Evolutionary conservation across 225 moss, liverwort and hornwort species (phyloP).

Genomic region (Sphagnum contortum): DNA sequence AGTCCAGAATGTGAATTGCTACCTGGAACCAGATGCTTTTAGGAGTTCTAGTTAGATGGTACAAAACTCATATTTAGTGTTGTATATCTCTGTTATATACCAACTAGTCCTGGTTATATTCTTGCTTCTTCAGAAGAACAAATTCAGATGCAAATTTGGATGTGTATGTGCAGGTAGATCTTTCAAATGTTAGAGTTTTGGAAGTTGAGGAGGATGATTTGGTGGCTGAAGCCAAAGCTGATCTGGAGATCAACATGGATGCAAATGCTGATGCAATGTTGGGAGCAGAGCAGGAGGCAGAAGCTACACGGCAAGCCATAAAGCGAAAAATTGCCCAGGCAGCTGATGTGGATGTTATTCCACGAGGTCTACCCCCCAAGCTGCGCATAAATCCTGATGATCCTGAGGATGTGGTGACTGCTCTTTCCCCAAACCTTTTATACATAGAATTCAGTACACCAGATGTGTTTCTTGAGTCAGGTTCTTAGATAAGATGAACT

Average conservation of each 20-base stretch:
- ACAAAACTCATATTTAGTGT: background rate
- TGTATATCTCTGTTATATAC: constrained; percentile 1
- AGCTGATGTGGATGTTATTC: constrained; percentile 56
- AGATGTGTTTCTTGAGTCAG: no score
- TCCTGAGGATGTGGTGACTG: constrained; percentile 74
- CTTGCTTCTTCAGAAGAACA: no score
- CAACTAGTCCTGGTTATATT: background rate
- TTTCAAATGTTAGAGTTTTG: constrained; percentile 61
- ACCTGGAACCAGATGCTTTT: no score
- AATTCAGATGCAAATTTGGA: no score
- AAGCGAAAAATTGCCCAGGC: constrained; percentile 75
- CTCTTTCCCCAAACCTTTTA: background rate
- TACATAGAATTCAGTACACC: background rate
- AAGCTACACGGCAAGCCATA: constrained; percentile 73
- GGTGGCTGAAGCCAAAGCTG: constrained; percentile 30
- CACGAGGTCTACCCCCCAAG: constrained; percentile 77
- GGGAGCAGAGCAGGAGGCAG: constrained; percentile 88
- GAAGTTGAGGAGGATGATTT: constrained; percentile 42
- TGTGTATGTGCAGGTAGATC: constrained; percentile 51
- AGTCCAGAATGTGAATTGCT: no score
- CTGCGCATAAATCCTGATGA: constrained; percentile 85
- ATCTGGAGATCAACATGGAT: constrained; percentile 14
- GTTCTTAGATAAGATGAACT: no score
- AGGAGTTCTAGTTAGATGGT: no score
- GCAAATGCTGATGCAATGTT: constrained; percentile 33